Conservation (phyloP, 148 eudicot species). For the Vaccinium myrtillus region DNA sequence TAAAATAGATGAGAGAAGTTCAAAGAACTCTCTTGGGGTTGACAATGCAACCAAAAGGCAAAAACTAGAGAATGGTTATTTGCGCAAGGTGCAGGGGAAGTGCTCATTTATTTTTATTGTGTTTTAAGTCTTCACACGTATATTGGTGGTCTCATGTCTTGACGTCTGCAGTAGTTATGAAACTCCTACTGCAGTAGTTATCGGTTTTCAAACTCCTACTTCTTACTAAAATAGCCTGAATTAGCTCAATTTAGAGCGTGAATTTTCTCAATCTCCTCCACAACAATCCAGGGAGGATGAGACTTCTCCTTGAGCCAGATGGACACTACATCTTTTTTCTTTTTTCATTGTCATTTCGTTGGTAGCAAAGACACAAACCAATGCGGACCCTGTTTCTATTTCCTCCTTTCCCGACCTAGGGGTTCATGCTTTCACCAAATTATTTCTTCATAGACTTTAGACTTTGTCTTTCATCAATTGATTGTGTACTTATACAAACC, state of each 20-base stretch:
- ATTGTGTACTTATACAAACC: not conserved
- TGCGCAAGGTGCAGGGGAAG: slow-evolving; percentile 51
- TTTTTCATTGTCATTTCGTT: not conserved
- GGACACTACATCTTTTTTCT: not conserved
- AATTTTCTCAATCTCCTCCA: not conserved
- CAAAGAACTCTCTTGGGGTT: slow-evolving; percentile 29
- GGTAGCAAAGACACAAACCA: not conserved
- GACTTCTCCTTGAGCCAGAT: not conserved
- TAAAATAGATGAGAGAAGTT: slow-evolving; percentile 27
- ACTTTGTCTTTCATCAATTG: not conserved
- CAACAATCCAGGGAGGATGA: not conserved
- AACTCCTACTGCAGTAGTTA: too few species aligned
- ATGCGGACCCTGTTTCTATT: too few species aligned
- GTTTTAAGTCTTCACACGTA: not conserved
- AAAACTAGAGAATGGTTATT: slow-evolving; percentile 67
- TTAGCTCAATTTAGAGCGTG: not conserved
- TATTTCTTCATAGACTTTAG: not conserved
- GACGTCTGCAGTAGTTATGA: not conserved
- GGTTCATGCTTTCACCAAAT: not conserved
- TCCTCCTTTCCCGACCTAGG: not conserved
- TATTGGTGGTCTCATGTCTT: not conserved
- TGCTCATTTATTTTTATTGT: not conserved
- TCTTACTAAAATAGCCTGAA: not conserved
- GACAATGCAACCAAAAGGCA: slow-evolving; percentile 71
- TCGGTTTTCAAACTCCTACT: not conserved